Evolutionary conservation across 495 filamentous ascomycete species (phyloP), one percentile per base, ranked within the genome.

Genomic region (Lophium mytilinum): DNA sequence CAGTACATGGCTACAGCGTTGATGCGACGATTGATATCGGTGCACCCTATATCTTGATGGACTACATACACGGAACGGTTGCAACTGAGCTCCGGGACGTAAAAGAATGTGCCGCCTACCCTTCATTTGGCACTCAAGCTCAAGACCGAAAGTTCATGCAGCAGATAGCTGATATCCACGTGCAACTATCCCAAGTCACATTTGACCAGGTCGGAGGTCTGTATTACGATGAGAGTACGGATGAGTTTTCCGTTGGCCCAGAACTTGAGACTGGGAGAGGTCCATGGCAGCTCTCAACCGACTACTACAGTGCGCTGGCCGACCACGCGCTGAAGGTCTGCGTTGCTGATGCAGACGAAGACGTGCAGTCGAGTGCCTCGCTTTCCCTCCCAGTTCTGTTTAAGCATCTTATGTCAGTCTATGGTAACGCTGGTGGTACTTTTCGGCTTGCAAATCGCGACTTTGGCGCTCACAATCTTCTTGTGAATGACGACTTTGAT

Each of bases 381-480:
- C 12, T 9, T 14, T 45, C 41, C 8, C 10, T 15, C 12, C 41
- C 41, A 15, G 6, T 45, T 17, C 12, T 45, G 15, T 45, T 45
- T 19, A 45, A 45, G 41, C 15, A 45, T 9, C 41, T 45, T 7
- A 19, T 45, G 8, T 19, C 8, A 15, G 15, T 7, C 7, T 45
- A 45, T 14, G 15, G 41, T 45, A 17, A 45, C 19, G 41, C 15
- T 45, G 19, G 15, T 5, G 41, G 41, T 5, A 15, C 41, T 14
- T 45, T 45, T 19, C 19, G 33, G 24, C 61, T 64, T 33, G 9
- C 45, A 9, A 63, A 64, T 37, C 58, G 52, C 12, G 61, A 64
- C 36, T 53, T 64, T 18, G 61, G 58, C 6, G 11, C 36, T 1
- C 61, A 64, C 37, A 64, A 64, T 34, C 5, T 64, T 49, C 61